Percentiles rank a stretch among this genome's conserved stretches.
phyloP scores from a whole-genome alignment of 2,329 filamentous ascomycete species.

The Catunica adiposa region DNA sequence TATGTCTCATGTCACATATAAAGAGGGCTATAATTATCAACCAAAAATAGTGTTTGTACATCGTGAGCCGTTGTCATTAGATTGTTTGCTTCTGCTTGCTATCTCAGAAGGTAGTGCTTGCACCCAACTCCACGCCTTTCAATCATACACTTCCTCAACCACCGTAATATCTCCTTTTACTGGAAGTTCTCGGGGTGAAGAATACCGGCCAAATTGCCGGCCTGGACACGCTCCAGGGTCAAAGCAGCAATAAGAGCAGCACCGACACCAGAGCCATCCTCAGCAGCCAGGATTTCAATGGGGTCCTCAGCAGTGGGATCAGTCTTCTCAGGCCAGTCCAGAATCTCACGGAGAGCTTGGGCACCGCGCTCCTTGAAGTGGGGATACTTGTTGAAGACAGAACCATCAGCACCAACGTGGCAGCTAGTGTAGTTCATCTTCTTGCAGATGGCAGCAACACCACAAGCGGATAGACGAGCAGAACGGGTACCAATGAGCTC shows the following conservation, averaged over 20 bases:
- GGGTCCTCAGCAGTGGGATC: slow-evolving; percentile 62
- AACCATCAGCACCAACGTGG: slow-evolving; percentile 92
- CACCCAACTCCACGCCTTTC: not conserved
- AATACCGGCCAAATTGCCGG: slow-evolving; percentile 47
- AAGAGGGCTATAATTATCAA: not conserved
- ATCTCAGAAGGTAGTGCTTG: slow-evolving; percentile 4
- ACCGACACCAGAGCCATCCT: slow-evolving; percentile 73
- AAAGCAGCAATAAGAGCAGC: slow-evolving; percentile 78
- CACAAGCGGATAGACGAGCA: slow-evolving; percentile 82
- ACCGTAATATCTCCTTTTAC: slow-evolving; percentile 3
- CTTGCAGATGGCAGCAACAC: slow-evolving; percentile 88
- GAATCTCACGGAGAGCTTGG: slow-evolving; percentile 77
- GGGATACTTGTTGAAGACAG: slow-evolving; percentile 98
- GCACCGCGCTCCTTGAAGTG: slow-evolving; percentile 92
- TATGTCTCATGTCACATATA: not conserved
- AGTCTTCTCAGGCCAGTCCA: slow-evolving; percentile 63
- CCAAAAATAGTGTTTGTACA: not conserved
- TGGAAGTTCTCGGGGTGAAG: slow-evolving; percentile 46
- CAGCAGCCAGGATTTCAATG: slow-evolving; percentile 71
- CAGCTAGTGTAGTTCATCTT: slow-evolving; percentile 82
- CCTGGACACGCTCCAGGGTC: slow-evolving; percentile 46
- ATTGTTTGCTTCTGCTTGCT: not conserved
- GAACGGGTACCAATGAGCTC: slow-evolving; percentile 92
- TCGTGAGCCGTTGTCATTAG: slow-evolving; percentile 6
- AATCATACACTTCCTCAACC: not conserved